A percentile compares a stretch with the other conserved stretches of the same genome.
Conservation (phyloP, 169 alveolate species). For the Perkinsus chesapeaki region DNA sequence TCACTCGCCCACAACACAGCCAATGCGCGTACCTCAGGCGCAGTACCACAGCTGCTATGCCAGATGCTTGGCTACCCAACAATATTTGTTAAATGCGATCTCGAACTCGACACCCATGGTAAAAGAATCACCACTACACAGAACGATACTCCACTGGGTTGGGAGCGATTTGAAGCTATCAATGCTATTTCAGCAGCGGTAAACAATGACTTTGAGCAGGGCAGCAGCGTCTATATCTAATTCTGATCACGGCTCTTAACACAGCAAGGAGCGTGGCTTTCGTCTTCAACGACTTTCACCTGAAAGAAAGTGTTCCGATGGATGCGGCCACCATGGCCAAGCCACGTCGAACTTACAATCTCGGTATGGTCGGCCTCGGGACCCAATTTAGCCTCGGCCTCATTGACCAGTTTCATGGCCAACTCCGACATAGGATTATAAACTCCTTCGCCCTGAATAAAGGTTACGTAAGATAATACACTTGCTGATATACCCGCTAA, state of each 20-base stretch:
- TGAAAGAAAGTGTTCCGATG: not conserved
- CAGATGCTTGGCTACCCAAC: no score
- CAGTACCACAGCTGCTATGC: no score
- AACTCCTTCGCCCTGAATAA: not conserved
- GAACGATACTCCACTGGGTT: no score
- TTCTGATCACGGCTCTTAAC: not conserved
- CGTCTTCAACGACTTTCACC: not conserved
- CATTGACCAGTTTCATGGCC: not conserved
- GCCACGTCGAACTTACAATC: not conserved
- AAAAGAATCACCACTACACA: no score
- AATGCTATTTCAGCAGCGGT: no score
- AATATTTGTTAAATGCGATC: no score
- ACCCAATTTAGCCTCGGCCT: not conserved
- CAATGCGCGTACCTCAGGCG: no score
- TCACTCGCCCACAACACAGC: no score
- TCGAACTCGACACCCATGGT: no score
- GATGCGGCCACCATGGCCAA: not conserved
- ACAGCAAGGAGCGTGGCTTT: not conserved
- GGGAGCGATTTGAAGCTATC: no score
- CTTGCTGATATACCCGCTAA: not conserved
- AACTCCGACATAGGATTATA: not conserved
- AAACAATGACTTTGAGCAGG: no score
- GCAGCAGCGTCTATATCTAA: no score
- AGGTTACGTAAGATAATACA: not conserved
- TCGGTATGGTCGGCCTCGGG: not conserved